Percentiles rank a stretch among this genome's conserved stretches.
These are phyloP conservation scores for Globisporangium solare DNA, from an alignment of 352 stramenopile species.

Conservation along the genomic window DNA sequence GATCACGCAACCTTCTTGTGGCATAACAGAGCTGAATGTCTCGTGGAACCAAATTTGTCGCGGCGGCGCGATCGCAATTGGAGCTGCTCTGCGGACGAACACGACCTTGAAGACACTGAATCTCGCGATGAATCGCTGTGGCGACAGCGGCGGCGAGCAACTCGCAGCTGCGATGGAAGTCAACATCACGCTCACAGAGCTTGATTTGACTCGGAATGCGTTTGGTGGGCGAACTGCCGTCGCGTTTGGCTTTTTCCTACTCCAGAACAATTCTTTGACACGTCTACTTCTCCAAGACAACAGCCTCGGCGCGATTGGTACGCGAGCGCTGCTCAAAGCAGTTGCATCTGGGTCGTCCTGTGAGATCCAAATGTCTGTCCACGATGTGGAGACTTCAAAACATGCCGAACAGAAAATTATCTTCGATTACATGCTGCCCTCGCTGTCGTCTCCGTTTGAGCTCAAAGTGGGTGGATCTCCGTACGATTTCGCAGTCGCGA, in stretches of 20 bases:
- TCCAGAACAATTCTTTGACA: conserved; percentile 33
- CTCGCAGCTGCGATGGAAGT: conserved; percentile 40
- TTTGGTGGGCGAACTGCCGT: conserved; percentile 48
- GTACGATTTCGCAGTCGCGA: conserved; percentile 58
- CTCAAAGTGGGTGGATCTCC: conserved; percentile 47
- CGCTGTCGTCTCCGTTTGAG: conserved; percentile 50
- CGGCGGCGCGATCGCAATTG: conserved; percentile 44
- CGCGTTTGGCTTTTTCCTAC: conserved; percentile 55
- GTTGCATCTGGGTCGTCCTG: conserved; percentile 44
- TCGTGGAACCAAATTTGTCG: conserved; percentile 74
- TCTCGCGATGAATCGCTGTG: conserved; percentile 69
- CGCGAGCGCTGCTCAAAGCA: conserved; percentile 45
- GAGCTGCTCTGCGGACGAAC: conserved; percentile 49
- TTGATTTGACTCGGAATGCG: conserved; percentile 63
- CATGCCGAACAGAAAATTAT: conserved; percentile 24
- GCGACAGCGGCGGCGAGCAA: conserved; percentile 56
- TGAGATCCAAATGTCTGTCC: conserved; percentile 53
- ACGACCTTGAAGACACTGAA: conserved; percentile 35
- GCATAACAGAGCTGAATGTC: conserved; percentile 44
- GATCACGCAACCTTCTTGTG: conserved; percentile 45
- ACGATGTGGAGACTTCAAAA: conserved; percentile 33
- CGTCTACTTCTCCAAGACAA: conserved; percentile 56
- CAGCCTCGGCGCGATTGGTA: conserved; percentile 41
- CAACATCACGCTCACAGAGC: conserved; percentile 40
- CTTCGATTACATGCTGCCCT: conserved; percentile 55